Evolutionary conservation across 1,284 basidiomycete species (phyloP).

Genomic region (Hymenochaete sp.): DNA sequence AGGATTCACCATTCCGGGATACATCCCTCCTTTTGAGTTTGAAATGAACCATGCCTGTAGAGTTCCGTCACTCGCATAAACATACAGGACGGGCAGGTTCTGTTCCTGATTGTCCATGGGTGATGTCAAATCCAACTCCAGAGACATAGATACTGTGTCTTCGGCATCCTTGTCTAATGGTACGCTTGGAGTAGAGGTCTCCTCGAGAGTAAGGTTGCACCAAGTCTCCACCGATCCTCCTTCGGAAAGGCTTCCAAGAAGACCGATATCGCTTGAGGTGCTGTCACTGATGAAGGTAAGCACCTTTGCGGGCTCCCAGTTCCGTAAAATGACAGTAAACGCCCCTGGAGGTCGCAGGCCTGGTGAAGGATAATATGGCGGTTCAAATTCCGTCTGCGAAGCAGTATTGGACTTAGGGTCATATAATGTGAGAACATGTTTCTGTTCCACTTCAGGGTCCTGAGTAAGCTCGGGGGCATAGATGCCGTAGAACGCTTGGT

Average conservation of each 20-base stretch:
- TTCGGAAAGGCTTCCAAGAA: constrained; percentile 44
- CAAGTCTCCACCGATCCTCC: constrained; percentile 36
- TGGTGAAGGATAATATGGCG: constrained; percentile 47
- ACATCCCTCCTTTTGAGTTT: constrained; percentile 42
- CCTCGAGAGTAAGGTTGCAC: constrained; percentile 68
- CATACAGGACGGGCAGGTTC: constrained; percentile 68
- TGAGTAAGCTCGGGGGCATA: constrained; percentile 39
- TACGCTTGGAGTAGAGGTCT: constrained; percentile 57
- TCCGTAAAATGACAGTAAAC: constrained; percentile 47
- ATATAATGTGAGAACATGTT: constrained; percentile 53
- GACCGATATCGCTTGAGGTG: constrained; percentile 68
- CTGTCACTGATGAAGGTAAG: constrained; percentile 66
- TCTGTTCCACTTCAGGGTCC: constrained; percentile 39
- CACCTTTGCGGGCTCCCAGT: constrained; percentile 56
- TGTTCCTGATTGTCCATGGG: constrained; percentile 41
- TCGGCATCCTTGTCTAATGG: constrained; percentile 64
- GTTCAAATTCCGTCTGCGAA: constrained; percentile 39
- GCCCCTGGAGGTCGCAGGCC: constrained; percentile 45
- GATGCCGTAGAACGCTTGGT: constrained; percentile 61
- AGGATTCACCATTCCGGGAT: constrained; percentile 41
- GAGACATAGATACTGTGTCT: constrained; percentile 63
- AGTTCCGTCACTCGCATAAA: constrained; percentile 76
- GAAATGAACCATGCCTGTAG: constrained; percentile 69
- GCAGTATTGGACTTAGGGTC: constrained; percentile 48
- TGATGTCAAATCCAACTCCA: constrained; percentile 65